Conservation (phyloP, 768 basidiomycete genomes). For the Suillus paluster region DNA sequence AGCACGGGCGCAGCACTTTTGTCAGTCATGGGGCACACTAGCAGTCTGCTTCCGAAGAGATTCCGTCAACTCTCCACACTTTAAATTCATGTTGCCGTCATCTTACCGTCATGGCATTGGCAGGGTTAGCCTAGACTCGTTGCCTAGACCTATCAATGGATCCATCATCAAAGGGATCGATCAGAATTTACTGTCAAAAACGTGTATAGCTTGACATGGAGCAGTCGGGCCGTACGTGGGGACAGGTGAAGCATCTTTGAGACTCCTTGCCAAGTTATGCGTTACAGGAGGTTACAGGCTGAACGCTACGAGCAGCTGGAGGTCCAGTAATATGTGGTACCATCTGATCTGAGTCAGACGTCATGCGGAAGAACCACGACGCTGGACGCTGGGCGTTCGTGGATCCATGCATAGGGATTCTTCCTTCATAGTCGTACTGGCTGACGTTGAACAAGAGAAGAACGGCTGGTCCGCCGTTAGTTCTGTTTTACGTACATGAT, state of each 20-base stretch:
- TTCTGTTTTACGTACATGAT: not conserved
- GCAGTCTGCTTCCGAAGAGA: not conserved
- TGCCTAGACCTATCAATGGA: not conserved
- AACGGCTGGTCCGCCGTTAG: not conserved
- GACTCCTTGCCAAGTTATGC: not conserved
- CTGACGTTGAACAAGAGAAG: not conserved
- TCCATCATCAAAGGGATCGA: not conserved
- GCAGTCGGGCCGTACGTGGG: not conserved
- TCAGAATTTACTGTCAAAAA: not conserved
- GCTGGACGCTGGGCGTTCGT: not conserved
- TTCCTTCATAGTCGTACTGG: too few species aligned
- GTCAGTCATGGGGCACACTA: not conserved
- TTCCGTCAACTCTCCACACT: not conserved
- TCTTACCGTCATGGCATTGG: not conserved
- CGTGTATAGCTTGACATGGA: too few species aligned
- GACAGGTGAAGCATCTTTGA: not conserved
- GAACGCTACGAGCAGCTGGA: not conserved
- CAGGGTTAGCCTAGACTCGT: not conserved
- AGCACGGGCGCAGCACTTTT: not conserved
- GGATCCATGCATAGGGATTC: not conserved
- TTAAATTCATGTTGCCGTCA: not conserved
- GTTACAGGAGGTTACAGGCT: not conserved
- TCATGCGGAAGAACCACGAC: not conserved
- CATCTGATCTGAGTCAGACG: not conserved
- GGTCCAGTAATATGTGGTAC: too few species aligned